phyloP scores from a whole-genome alignment of 2,329 filamentous ascomycete genomes.

The Aspergillus neoniger region DNA sequence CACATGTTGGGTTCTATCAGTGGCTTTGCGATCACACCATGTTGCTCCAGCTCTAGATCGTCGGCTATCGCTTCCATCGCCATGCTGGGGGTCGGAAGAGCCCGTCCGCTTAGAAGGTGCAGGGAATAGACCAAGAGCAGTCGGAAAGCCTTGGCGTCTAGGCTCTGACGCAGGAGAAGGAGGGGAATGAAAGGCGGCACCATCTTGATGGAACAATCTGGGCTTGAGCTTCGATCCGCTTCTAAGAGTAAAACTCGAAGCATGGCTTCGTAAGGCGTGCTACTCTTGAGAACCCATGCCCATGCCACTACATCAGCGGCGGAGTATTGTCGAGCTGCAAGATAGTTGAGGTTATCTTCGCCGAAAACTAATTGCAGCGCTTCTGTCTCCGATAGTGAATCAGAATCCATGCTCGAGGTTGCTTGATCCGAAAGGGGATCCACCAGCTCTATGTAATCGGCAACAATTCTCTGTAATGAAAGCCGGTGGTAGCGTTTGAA shows the following conservation, averaged over 20 bases:
- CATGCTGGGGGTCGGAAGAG: constrained; percentile 17
- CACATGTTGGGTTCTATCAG: constrained; percentile 33
- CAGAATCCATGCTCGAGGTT: neutral
- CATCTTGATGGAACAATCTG: constrained; percentile 10
- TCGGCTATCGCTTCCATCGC: neutral
- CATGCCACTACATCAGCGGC: constrained; percentile 46
- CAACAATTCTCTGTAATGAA: constrained; percentile 39
- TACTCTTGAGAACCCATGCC: constrained; percentile 50
- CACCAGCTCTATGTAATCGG: constrained; percentile 41
- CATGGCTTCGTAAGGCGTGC: constrained; percentile 37
- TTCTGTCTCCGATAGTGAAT: constrained; percentile 17
- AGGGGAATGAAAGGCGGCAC: constrained; percentile 52
- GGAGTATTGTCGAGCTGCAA: constrained; percentile 37
- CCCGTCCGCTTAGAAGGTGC: constrained; percentile 34
- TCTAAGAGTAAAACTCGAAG: constrained; percentile 39
- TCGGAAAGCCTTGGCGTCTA: constrained; percentile 46
- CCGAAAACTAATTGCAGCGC: constrained; percentile 39
- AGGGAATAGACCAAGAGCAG: constrained; percentile 45
- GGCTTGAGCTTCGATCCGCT: constrained; percentile 19
- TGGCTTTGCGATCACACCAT: constrained; percentile 9
- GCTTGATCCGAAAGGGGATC: constrained; percentile 30
- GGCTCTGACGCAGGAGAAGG: constrained; percentile 46
- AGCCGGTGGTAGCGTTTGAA: constrained; percentile 19
- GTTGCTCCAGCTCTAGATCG: constrained; percentile 3
- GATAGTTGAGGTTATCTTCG: constrained; percentile 27